Evolutionary conservation across 179 eudicot species (phyloP), one percentile per base, ranked within the genome.

Genomic region (Beta lomatogona): DNA sequence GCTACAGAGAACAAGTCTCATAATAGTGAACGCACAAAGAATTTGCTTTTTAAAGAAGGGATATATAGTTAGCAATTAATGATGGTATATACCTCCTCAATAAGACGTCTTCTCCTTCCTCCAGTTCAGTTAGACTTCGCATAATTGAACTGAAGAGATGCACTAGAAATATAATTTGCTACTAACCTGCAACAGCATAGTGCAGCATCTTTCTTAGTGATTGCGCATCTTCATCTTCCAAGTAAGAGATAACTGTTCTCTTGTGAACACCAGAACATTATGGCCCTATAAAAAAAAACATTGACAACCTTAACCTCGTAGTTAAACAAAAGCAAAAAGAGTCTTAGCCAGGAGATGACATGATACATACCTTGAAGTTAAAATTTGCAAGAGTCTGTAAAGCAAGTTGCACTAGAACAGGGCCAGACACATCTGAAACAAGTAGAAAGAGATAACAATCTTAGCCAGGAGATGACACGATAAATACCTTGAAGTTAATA

Each of bases 201-300:
- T 22, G 98, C 98, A 85, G 99, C 99, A 86, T 92, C 97, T 84
- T 95, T 94, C 76, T 97, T 82, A 69, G 98, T 95, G 28, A 87
- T 85, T 72, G 31, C 31, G 94, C 94, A 86, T 94, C 98, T 76
- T 92, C 97, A 83, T 94, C 97, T 86, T 94, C 99, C 81, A 95
- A 87, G 86, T 94, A 95, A 66, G 90, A 79, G 28, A 89, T 89
- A 76, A 94, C 98, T 22, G 94, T 66, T 91, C 93, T 87, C 94
- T 89, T 55, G 94, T 93, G 86, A 93, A 90, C 85, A 92, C 97
- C 52, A 95, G 92, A 76, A 95, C 98, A 83, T 95, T 96, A 83
- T 94, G 99, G 80, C 97, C 99, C 99, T 94, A 84, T 53, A 28
- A 85, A 83, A 28, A 80, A 79, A 77, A 80, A 14, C 73, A 79